These are phyloP conservation scores for Cynara cardunculus DNA, from an alignment of 129 eudicot species.

Conservation along the genomic window DNA sequence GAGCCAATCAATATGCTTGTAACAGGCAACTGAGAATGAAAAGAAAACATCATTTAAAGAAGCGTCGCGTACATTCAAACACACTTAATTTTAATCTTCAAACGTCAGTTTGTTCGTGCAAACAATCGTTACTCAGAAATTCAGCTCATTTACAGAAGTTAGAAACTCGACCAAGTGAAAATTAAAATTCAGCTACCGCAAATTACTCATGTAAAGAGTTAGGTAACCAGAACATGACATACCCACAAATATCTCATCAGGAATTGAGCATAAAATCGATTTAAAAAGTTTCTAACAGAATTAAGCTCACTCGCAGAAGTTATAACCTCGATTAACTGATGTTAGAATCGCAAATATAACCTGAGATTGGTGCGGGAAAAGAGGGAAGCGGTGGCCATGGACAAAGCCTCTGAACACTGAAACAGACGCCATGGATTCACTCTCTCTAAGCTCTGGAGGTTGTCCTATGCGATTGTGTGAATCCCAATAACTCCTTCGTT, in stretches of 20 bases:
- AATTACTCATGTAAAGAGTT: neutral
- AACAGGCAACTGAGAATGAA: slow-evolving; percentile 53
- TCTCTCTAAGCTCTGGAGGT: neutral
- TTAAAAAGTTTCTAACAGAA: neutral
- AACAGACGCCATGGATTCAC: slow-evolving; percentile 50
- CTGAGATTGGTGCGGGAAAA: slow-evolving; percentile 54
- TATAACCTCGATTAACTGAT: neutral
- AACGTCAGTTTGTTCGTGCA: neutral
- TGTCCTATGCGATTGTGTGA: slow-evolving; percentile 1
- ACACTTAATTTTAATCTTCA: neutral
- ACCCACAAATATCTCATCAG: neutral
- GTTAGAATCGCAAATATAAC: neutral
- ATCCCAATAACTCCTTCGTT: neutral
- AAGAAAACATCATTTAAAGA: neutral
- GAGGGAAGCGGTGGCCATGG: slow-evolving; percentile 51
- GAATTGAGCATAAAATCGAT: neutral
- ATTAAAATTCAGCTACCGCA: neutral
- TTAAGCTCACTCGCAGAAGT: neutral
- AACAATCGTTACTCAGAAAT: neutral
- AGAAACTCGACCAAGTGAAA: neutral
- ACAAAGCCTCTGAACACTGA: slow-evolving; percentile 50
- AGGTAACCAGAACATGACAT: neutral
- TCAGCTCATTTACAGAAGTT: neutral
- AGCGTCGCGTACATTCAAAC: neutral
- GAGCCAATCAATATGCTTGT: slow-evolving; percentile 32